Conservation (phyloP, 2,329 filamentous ascomycete species). For the Apiospora kogelbergensis region DNA sequence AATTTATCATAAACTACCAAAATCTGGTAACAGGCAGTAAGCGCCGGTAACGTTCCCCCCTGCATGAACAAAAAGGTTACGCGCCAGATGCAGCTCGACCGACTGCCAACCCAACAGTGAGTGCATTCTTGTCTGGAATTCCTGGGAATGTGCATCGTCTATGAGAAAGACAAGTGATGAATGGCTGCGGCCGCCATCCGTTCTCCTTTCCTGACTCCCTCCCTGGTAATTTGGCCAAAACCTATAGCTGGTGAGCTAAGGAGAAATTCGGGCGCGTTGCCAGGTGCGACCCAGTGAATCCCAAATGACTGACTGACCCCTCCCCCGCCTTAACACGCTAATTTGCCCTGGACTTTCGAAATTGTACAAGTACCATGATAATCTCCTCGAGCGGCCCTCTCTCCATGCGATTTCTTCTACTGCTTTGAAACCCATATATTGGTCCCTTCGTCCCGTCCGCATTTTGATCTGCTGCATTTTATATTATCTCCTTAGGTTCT, state of each 20-base stretch:
- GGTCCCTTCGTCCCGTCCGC: background rate
- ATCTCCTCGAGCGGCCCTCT: background rate
- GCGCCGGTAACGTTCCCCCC: background rate
- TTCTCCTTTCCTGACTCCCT: background rate
- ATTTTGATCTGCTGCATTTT: background rate
- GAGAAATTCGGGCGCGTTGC: background rate
- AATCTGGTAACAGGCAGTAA: background rate
- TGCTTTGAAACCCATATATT: slow-evolving; percentile 1
- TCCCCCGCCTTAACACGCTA: slow-evolving; percentile 3
- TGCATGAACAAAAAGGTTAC: background rate
- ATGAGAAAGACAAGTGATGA: too few species aligned
- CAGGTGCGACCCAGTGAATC: background rate
- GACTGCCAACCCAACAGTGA: background rate
- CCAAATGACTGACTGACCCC: background rate
- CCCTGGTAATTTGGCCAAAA: background rate
- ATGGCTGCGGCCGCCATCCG: background rate
- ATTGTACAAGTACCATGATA: slow-evolving; percentile 3
- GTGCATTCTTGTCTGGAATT: too few species aligned
- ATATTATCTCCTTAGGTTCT: background rate
- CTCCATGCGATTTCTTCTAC: background rate
- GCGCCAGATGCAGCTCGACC: background rate
- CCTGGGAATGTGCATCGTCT: too few species aligned
- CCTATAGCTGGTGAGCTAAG: background rate
- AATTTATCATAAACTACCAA: background rate
- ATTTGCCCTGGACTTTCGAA: background rate